These are phyloP conservation scores for Candida fluviatilis DNA, from an alignment of 805 yeast genomes.

Conservation along the genomic window DNA sequence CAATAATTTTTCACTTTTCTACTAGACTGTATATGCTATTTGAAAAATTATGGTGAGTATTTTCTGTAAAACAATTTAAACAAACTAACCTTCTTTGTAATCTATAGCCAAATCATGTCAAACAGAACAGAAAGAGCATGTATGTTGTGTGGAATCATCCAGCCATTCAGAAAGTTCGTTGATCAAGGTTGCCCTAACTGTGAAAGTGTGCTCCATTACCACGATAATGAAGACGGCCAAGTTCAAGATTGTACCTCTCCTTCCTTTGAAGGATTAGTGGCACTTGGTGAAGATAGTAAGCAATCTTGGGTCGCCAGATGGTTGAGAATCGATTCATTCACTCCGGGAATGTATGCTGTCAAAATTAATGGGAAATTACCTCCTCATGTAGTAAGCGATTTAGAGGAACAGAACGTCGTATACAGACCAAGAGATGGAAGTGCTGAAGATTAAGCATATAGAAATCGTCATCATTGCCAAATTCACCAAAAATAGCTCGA, in stretches of 20 bases:
- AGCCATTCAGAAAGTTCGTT: slow-evolving; percentile 68
- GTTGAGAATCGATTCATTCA: slow-evolving; percentile 86
- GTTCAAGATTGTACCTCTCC: slow-evolving; percentile 94
- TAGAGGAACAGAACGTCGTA: slow-evolving; percentile 69
- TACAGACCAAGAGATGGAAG: slow-evolving; percentile 96
- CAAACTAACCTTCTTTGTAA: too few relatives aligned
- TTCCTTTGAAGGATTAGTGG: slow-evolving; percentile 91
- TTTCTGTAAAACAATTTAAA: too few relatives aligned
- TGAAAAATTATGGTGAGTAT: too few relatives aligned
- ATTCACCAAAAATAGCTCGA: too few relatives aligned
- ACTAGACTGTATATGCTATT: too few relatives aligned
- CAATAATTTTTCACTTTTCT: too few relatives aligned
- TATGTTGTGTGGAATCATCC: slow-evolving; percentile 93
- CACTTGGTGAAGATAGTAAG: slow-evolving; percentile 73
- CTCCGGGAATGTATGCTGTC: slow-evolving; percentile 89
- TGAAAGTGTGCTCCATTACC: slow-evolving; percentile 76
- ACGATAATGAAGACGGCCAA: slow-evolving; percentile 75
- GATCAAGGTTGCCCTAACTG: slow-evolving; percentile 95
- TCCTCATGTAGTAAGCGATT: slow-evolving; percentile 70
- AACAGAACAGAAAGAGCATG: slow-evolving; percentile 86
- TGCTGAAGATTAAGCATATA: slow-evolving; percentile 49
- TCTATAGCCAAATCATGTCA: too few relatives aligned
- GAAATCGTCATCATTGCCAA: too few relatives aligned
- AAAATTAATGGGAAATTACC: slow-evolving; percentile 91
- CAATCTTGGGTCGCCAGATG: slow-evolving; percentile 95